A percentile compares a stretch with the other conserved stretches of the same genome.
These are phyloP conservation scores for Salix suchowensis DNA, from an alignment of 345 rosid genomes.

Conservation along the genomic window DNA sequence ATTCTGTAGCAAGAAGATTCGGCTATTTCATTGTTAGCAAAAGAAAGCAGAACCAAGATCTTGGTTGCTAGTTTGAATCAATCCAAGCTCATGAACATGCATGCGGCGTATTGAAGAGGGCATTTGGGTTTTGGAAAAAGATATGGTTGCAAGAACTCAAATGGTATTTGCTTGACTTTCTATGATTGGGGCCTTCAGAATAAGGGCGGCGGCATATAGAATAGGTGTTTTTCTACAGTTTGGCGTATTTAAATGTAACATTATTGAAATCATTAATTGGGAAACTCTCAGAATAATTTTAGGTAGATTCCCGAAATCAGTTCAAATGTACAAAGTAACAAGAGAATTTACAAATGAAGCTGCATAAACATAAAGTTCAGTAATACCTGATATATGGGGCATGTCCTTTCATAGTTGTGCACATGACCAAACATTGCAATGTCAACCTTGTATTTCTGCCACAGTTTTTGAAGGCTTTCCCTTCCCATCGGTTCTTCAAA, in stretches of 20 bases:
- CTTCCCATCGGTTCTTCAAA: conserved; percentile 70
- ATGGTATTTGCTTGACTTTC: too few relatives aligned
- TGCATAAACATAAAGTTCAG: conserved; percentile 3
- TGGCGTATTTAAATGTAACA: background rate
- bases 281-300: background rate
- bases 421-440: conserved; percentile 66
- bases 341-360: background rate
- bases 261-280: background rate
- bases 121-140: too few relatives aligned
- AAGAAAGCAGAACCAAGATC: background rate
- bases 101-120: too few relatives aligned
- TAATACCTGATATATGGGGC: conserved; percentile 70
- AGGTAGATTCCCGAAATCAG: background rate
- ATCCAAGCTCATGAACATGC: background rate
- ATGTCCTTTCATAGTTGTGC: conserved; percentile 73
- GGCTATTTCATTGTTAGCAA: background rate
- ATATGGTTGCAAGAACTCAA: too few relatives aligned
- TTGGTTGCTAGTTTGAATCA: background rate
- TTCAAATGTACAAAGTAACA: background rate
- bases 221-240: background rate
- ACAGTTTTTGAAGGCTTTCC: conserved; percentile 61
- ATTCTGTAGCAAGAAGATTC: conserved; percentile 36
- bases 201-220: too few relatives aligned
- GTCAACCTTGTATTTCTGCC: conserved; percentile 80
- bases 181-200: too few relatives aligned